phyloP scores from a whole-genome alignment of 768 basidiomycete species.

The Tubosaeta sp. region DNA sequence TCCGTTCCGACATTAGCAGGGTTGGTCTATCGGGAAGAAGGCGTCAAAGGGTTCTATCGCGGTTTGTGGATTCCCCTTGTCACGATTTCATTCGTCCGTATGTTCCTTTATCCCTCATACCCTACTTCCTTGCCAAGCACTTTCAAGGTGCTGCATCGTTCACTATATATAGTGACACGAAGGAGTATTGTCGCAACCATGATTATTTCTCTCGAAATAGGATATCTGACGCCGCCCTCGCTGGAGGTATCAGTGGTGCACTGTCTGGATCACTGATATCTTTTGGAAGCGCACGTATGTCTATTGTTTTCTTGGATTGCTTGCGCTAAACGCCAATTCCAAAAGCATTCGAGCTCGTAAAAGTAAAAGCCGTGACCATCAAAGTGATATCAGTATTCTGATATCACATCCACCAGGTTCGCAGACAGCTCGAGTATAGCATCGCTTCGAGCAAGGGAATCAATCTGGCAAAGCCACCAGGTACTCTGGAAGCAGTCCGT shows the following conservation, averaged over 20 bases:
- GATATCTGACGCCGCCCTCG: conserved; percentile 66
- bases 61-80: conserved; percentile 89
- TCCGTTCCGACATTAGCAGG: conserved; percentile 69
- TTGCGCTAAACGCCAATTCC: conserved; percentile 16
- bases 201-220: conserved; percentile 55
- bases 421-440: conserved; percentile 87
- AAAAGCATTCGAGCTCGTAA: conserved; percentile 89
- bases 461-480: conserved; percentile 69
- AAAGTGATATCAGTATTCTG: conserved; percentile 1
- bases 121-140: conserved; percentile 5
- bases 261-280: conserved; percentile 88
- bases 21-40: conserved; percentile 77
- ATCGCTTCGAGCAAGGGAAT: conserved; percentile 81
- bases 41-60: conserved; percentile 86
- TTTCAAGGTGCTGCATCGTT: conserved; percentile 79
- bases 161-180: conserved; percentile 84
- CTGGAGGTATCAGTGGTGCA: conserved; percentile 81
- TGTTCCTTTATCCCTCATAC: conserved; percentile 35
- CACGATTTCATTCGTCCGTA: conserved; percentile 95
- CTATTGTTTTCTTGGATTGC: neutral
- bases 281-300: conserved; percentile 84
- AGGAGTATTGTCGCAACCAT: conserved; percentile 62
- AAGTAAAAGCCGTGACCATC: conserved; percentile 45
- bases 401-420: conserved; percentile 49
- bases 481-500: conserved; percentile 71